phyloP scores from a whole-genome alignment of 2,329 filamentous ascomycete genomes.

The Aureobasidium subglaciale region DNA sequence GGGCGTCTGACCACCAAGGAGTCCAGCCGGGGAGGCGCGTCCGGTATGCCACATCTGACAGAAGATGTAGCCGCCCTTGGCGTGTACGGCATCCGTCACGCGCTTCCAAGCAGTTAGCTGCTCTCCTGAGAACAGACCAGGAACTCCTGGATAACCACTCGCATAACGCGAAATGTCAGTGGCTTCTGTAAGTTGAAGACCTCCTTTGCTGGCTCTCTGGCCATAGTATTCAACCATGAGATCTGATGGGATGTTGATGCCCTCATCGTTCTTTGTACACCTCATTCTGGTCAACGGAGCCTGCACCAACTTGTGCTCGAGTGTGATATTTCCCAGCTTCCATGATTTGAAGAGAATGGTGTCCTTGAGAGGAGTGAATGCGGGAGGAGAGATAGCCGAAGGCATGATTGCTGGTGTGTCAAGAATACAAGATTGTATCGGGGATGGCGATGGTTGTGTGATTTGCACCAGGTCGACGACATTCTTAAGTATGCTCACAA shows the following conservation, averaged over 20 bases:
- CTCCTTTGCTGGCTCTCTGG: slow-evolving; percentile 6
- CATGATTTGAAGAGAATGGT: slow-evolving; percentile 29
- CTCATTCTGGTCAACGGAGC: slow-evolving; percentile 48
- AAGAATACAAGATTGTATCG: neutral
- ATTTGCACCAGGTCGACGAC: neutral
- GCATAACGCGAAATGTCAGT: slow-evolving; percentile 34
- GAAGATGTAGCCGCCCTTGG: slow-evolving; percentile 55
- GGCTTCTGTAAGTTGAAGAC: neutral
- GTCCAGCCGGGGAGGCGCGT: slow-evolving; percentile 31
- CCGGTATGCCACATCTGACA: slow-evolving; percentile 56
- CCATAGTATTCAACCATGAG: slow-evolving; percentile 34
- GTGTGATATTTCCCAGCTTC: slow-evolving; percentile 34
- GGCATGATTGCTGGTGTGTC: slow-evolving; percentile 7
- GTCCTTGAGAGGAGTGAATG: slow-evolving; percentile 17
- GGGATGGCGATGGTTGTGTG: neutral
- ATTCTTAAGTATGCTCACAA: neutral
- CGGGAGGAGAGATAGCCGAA: slow-evolving; percentile 16
- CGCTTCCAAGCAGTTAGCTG: slow-evolving; percentile 54
- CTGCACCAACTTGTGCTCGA: slow-evolving; percentile 47
- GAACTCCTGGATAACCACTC: slow-evolving; percentile 44
- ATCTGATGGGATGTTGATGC: slow-evolving; percentile 43
- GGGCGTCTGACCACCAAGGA: slow-evolving; percentile 20
- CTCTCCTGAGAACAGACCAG: slow-evolving; percentile 49
- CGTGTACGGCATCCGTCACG: slow-evolving; percentile 56
- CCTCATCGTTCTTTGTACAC: slow-evolving; percentile 25